Evolutionary conservation across 2,329 filamentous ascomycete species (phyloP), one percentile per base, ranked within the genome.

Genomic region (Stylonectria norvegica): DNA sequence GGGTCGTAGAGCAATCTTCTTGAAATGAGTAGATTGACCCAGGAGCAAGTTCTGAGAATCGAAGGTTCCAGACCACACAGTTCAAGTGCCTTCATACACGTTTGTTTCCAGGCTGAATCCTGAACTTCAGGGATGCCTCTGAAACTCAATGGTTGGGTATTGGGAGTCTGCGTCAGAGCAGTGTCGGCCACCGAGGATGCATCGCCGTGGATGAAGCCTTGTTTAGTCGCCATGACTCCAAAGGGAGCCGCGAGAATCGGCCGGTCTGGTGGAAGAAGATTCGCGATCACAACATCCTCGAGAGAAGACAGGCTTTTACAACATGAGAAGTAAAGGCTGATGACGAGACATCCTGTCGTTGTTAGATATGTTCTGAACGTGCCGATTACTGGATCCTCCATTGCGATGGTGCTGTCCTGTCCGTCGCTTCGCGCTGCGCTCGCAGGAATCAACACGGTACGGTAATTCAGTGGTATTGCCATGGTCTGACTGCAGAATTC

Each of bases 361-460:
- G 77, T 80, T 36, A 81, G 56, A 46, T 77, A 76, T 7, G 73
- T 67, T 34, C 71, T 70, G 12, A 81, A 67, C 5, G 72, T 77
- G 3, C 72, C 76, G 16, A 76, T 58, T 3, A 73, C 45, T 11
- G 58, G 57, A 12, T 52, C 42, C 10, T 43, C 43, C 31, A 49
- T 50, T n/a, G 48, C 20, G 11, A 39, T 34, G 9, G 43, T 34
- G 20, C 45, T 49, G 18, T 53, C 49, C 6, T 45, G 42, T 19
- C 50, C 52, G 20, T 42, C 34, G 20, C 34, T 29, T 36, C 45
- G 40, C 15, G 43, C 19, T 28, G 43, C 34, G 15, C 28, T 31
- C 6, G 64, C 42, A 17, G 68, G 58, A 37, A 81, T 64, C 18
- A 80, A 56, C 11, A 79, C 58, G 1, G 73, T 77, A 36, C 73